Conservation (phyloP, 108 stramenopile genomes). For the Fragilaria crotonensis region DNA sequence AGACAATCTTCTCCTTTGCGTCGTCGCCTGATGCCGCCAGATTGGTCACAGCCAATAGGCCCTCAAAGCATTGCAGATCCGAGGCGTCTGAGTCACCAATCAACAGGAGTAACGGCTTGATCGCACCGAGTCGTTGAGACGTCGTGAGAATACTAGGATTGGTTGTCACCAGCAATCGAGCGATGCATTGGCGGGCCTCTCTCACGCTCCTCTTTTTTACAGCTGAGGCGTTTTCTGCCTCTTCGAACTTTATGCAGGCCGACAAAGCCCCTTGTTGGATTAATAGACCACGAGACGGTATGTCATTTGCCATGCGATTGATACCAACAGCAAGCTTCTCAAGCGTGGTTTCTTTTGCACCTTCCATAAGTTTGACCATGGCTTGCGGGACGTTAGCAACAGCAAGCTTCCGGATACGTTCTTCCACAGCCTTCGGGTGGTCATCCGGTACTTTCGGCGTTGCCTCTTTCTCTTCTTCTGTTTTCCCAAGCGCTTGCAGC, state of each 20-base stretch:
- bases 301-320: constrained; percentile 81
- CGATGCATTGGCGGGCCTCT: constrained; percentile 81
- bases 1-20: constrained; percentile 80
- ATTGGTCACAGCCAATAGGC: constrained; percentile 90
- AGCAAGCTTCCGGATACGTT: constrained; percentile 69
- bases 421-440: constrained; percentile 40
- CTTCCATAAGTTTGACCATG: constrained; percentile 76
- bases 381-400: constrained; percentile 77
- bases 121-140: constrained; percentile 77
- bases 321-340: constrained; percentile 62
- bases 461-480: constrained; percentile 73
- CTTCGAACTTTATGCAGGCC: constrained; percentile 66
- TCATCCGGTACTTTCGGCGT: constrained; percentile 52
- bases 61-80: constrained; percentile 93
- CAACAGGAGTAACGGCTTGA: constrained; percentile 84
- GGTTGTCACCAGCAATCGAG: constrained; percentile 92
- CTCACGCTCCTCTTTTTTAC: constrained; percentile 10
- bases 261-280: constrained; percentile 93
- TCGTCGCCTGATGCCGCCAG: constrained; percentile 80
- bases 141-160: constrained; percentile 90
- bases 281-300: constrained; percentile 76
- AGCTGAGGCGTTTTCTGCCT: constrained; percentile 40
- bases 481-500: constrained; percentile 77
- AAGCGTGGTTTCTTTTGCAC: constrained; percentile 71
- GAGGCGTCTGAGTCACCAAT: constrained; percentile 79